Percentiles rank a stretch among this genome's conserved stretches.
Evolutionary conservation across 805 yeast genomes (phyloP).

Genomic region (Wickerhamiella azyma): DNA sequence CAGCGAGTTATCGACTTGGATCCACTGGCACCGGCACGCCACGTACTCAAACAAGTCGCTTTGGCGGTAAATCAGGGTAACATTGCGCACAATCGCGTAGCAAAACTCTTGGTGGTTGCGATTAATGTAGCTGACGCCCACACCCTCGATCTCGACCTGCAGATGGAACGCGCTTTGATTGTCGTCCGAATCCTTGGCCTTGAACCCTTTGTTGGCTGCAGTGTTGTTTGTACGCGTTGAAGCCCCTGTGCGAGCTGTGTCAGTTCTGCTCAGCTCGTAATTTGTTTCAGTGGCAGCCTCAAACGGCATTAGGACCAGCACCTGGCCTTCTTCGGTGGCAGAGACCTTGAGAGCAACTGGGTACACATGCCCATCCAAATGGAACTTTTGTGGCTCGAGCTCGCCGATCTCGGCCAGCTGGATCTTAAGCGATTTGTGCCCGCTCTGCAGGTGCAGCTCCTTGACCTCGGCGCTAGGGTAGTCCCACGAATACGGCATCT

Average conservation of each 20-base stretch:
- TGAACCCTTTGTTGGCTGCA: not conserved
- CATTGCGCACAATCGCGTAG: constrained; percentile 68
- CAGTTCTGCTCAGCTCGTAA: constrained; percentile 27
- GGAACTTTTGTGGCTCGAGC: constrained; percentile 69
- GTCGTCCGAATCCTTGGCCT: constrained; percentile 15
- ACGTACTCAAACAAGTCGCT: constrained; percentile 73
- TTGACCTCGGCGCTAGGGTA: constrained; percentile 81
- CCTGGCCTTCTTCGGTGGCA: constrained; percentile 92
- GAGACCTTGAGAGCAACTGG: constrained; percentile 79
- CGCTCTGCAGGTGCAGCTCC: constrained; percentile 60
- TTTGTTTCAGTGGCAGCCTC: constrained; percentile 66
- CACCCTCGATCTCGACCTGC: constrained; percentile 53
- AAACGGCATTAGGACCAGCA: constrained; percentile 69
- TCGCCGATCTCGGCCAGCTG: constrained; percentile 90
- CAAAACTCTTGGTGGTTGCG: constrained; percentile 60
- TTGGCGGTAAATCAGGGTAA: constrained; percentile 68
- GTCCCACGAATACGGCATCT: constrained; percentile 98
- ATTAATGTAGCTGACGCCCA: constrained; percentile 77
- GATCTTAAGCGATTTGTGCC: constrained; percentile 46
- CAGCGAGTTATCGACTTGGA: constrained; percentile 85
- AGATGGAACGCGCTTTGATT: constrained; percentile 28
- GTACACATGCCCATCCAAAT: constrained; percentile 29
- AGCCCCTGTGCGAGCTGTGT: not conserved
- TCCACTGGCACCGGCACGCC: constrained; percentile 77
- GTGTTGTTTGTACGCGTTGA: not conserved